These are phyloP conservation scores for Fusarium annulatum DNA, from an alignment of 2,329 filamentous ascomycete species.

Conservation along the genomic window DNA sequence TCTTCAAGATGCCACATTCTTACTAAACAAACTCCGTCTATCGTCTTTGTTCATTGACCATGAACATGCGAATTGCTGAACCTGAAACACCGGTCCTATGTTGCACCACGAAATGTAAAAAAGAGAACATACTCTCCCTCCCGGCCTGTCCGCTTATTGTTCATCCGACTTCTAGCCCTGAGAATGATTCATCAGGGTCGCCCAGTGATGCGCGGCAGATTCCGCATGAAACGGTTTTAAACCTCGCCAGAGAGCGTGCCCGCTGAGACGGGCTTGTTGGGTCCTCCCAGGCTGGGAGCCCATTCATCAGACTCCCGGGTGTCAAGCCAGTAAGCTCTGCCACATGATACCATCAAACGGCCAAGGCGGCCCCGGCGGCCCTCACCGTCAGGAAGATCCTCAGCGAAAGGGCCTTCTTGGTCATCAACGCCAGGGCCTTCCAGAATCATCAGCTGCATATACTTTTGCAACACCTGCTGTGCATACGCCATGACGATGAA, in stretches of 20 bases:
- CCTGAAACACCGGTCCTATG: neutral
- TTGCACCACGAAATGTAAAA: slow-evolving; percentile 19
- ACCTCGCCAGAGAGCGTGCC: slow-evolving; percentile 52
- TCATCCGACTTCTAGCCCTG: slow-evolving; percentile 7
- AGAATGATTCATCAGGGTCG: neutral
- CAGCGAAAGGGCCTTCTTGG: slow-evolving; percentile 74
- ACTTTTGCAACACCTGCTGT: slow-evolving; percentile 77
- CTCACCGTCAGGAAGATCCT: slow-evolving; percentile 76
- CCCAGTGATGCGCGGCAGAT: slow-evolving; percentile 14
- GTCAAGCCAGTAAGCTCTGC: slow-evolving; percentile 84
- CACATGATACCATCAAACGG: slow-evolving; percentile 79
- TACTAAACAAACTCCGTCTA: slow-evolving; percentile 31
- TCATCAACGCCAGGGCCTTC: slow-evolving; percentile 60
- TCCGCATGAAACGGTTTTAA: slow-evolving; percentile 26
- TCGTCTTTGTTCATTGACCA: slow-evolving; percentile 17
- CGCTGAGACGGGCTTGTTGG: slow-evolving; percentile 65
- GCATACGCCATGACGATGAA: slow-evolving; percentile 87
- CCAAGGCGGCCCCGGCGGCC: slow-evolving; percentile 84
- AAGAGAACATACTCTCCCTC: neutral
- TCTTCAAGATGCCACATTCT: slow-evolving; percentile 3
- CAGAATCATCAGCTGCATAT: slow-evolving; percentile 62
- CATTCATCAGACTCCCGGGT: slow-evolving; percentile 74
- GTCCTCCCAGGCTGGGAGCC: slow-evolving; percentile 67
- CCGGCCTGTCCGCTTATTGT: slow-evolving; percentile 18
- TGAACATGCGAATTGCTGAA: slow-evolving; percentile 25